Base-by-base conservation (phyloP, 2,329 filamentous ascomycete genomes). In the Hymenotorrendiella dingleyae region DNA sequence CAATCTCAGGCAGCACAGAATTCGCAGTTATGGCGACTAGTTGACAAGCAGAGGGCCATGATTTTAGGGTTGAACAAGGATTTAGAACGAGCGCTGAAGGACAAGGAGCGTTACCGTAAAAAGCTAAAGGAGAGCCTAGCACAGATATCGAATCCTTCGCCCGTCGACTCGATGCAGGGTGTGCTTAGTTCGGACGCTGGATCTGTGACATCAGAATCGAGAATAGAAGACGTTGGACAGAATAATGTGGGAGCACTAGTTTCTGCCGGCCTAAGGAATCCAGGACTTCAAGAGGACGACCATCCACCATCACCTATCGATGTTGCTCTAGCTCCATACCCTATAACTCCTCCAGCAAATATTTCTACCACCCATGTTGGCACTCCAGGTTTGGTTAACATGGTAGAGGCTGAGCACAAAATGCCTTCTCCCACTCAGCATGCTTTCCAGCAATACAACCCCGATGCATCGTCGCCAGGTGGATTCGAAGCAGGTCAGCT, bases 11-110 rank as follows among this genome's bases (percentile, higher is more conserved):
- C 86, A 4, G 84, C 87, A 54, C 93, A 97, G 60, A 97, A 97
- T 61, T 73, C 82, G 14, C 91, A 98, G 62, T 68, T 98, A 57
- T 98, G 93, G 93, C 83, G 89, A 38, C 69, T 98, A 35, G 89
- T 98, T 37, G 91, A 97, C 63, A 97, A 98, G 68, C 93, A 98
- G 64, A 77, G 91, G 49, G 81, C 88, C 12, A 90, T 98, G 81
- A 89, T 98, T 42, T 66, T 95, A 16, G 91, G 90, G 6, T 72
- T 98, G 49, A 96, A 97, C 60, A 94, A 93, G 63, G 93, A 98
- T 61, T 70, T 98, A 10, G 91, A 97, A 64, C 80, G 86, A 40
- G 82, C 90, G 1, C 65, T 95, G 51, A 94, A 94, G 62, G 93
- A 97, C 54, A 96, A 96, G 65, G 91, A 97, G 53, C 84, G 84